Evolutionary conservation across 2,329 filamentous ascomycete genomes (phyloP).

Genomic region (Chaetomiaceae sp.): DNA sequence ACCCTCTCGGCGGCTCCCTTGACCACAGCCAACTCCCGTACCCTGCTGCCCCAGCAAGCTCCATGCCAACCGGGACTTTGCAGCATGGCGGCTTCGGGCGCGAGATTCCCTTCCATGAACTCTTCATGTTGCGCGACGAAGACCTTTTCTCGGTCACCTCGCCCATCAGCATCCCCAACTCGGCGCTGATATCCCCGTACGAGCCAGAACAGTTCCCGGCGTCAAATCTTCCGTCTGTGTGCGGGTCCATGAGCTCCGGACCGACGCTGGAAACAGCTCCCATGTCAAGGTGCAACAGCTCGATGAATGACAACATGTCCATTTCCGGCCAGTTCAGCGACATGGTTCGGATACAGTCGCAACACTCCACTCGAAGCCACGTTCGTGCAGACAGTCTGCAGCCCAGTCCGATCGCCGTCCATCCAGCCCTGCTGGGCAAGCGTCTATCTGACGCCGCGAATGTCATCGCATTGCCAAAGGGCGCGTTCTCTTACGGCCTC

Average conservation of each 20-base stretch:
- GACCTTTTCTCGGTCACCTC: constrained; percentile 4
- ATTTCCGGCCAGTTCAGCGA: constrained; percentile 26
- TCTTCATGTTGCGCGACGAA: constrained; percentile 16
- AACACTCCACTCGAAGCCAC: constrained; percentile 29
- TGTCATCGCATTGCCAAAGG: constrained; percentile 15
- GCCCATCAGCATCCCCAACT: constrained; percentile 23
- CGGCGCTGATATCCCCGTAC: no score
- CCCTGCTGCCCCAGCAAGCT: constrained; percentile 14
- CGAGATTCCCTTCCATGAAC: constrained; percentile 22
- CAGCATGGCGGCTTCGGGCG: constrained; percentile 9
- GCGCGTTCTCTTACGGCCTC: constrained; percentile 10
- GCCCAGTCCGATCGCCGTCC: constrained; percentile 13
- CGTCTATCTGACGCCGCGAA: constrained; percentile 24
- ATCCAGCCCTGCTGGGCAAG: no score
- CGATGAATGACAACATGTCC: constrained; percentile 28
- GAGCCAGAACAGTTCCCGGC: constrained; percentile 11
- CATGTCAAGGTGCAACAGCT: constrained; percentile 40
- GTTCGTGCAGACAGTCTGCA: constrained; percentile 23
- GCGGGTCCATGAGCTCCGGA: constrained; percentile 39
- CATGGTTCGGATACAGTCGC: constrained; percentile 36
- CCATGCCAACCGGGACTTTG: constrained; percentile 7
- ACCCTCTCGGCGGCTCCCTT: constrained; percentile 11
- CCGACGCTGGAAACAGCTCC: constrained; percentile 32
- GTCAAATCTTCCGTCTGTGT: constrained; percentile 31
- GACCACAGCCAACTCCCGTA: constrained; percentile 12